Base-by-base conservation (phyloP, 2,329 filamentous ascomycete genomes). In the Berkeleyomyces basicola region DNA sequence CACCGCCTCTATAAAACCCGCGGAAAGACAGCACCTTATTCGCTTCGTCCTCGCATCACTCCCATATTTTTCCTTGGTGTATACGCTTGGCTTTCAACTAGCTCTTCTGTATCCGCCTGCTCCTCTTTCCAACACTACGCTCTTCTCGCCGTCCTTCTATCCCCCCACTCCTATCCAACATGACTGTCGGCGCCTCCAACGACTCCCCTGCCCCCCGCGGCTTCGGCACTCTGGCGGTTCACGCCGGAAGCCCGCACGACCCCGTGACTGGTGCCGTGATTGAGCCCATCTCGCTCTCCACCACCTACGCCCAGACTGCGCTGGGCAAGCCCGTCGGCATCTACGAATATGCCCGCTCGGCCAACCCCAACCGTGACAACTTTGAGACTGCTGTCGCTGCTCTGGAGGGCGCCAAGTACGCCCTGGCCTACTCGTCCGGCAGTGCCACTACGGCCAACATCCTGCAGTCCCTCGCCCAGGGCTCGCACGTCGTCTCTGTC, bases 331-430 rank as follows among this genome's bases (percentile, higher is more conserved):
- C 93, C 1, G 78, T 97, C 39, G 93, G 93, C 70, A 77, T 78
- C 66, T 96, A 91, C 76, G 93, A 99, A 76, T 99, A 99, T 79
- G 90, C 87, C 61, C 84, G 93, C 66, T 95, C 88, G 70, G 84
- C 88, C 66, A 99, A 99, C 75, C 93, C 93, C 61, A 99, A 99
- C 77, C 84, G 93, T 64, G 83, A 88, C 72, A 95, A 96, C 77
- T 97, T 99, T 71, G 92, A 99, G 78, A 79, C 81, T 65, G 90
- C 91, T 65, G 83, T 99, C 64, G 93, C 93, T 43, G 88, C 90
- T 4, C 84, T 99, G 62, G 93, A 99, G 77, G 85, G 95, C 70
- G 93, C 90, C 66, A 87, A 88, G 72, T 87, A 95, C 72, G 93
- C 93, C 55, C 84, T 99, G 62, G 92, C 93, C 67, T 99, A 96